Evolutionary conservation across 139 green algal genomes (phyloP), one percentile per base, ranked within the genome.

Genomic region (Chlorella sp.): DNA sequence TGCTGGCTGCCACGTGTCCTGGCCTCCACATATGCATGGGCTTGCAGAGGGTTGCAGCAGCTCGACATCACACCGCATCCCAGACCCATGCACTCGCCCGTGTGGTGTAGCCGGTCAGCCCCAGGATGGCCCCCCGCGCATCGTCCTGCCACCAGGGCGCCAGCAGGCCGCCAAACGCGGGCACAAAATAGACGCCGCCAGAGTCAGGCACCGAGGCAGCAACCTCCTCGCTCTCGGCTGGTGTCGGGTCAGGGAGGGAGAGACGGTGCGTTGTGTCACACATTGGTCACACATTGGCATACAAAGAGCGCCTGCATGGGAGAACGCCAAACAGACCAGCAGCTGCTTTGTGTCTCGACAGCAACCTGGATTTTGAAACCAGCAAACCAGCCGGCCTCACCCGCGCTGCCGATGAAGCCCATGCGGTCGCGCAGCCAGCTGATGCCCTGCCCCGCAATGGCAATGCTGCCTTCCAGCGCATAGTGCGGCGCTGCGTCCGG

Each of bases 161-260:
- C 88, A 99, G 91, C 79, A 99, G 90, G 0, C 97, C 97, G 2
- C 97, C 96, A 85, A 99, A 99, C 0, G 97, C 97, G 1, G 97
- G 97, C 51, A 99, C 97, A 90, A 99, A 98, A 88, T 96, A 97
- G 48, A 99, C 95, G 22, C 95, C 97, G 32, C 87, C 95, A 24
- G 90, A 93, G 87, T 94, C 79, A 8, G 74, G 65, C 78, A 96
- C 92, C 40, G 58, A 87, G 30, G 14, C 70, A 7, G 94, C 92
- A 8, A 95, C 65, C 16, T 44, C 56, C 84, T 96, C 94, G 48
- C 75, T 86, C 51, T 93, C 89, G 1, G 92, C 92, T 13, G 94
- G n/a, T n/a, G n/a, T n/a, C n/a, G n/a, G n/a, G n/a, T n/a, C 76
- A 41, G 67, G 67, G 67, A 41, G 65, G 65, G 32, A 43, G n/a